Evolutionary conservation across 106 monocot genomes (phyloP).

Genomic region (Posidonia australis): DNA sequence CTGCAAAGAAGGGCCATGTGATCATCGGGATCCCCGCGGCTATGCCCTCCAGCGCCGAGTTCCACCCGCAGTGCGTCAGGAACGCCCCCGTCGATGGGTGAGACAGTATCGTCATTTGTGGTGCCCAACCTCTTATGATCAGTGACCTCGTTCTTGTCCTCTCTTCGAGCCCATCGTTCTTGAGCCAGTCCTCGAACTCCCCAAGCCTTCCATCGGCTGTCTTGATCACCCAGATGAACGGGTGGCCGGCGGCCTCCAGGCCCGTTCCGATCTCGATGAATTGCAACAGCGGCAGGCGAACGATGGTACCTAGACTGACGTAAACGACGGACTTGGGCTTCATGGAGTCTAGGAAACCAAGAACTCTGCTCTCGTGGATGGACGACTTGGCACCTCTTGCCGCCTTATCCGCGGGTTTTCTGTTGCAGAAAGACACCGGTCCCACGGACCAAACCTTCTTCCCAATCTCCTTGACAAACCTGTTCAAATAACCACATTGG

Average conservation of each 20-base stretch:
- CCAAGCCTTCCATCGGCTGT: not conserved
- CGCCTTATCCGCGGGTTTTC: not conserved
- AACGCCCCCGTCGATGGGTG: constrained; percentile 19
- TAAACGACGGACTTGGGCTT: constrained; percentile 31
- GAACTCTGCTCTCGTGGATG: not conserved
- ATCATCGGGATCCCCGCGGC: constrained; percentile 20
- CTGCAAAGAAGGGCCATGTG: constrained; percentile 7
- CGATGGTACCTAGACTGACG: constrained; percentile 41
- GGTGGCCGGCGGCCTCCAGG: constrained; percentile 24
- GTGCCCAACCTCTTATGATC: constrained; percentile 18
- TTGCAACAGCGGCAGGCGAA: constrained; percentile 7
- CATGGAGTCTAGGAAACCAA: constrained; percentile 18
- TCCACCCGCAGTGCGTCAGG: constrained; percentile 35
- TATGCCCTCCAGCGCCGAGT: constrained; percentile 10
- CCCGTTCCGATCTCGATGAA: constrained; percentile 44
- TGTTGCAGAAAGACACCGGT: constrained; percentile 20
- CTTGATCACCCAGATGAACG: constrained; percentile 70
- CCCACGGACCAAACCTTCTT: constrained; percentile 30
- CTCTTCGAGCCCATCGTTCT: not conserved
- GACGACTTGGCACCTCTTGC: not conserved
- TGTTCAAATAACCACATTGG: not conserved
- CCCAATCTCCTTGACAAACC: not conserved
- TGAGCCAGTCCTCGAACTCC: constrained; percentile 9
- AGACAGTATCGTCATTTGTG: constrained; percentile 15
- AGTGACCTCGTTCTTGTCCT: not conserved